Percentiles rank a stretch among this genome's conserved stretches.
Conservation (phyloP, 257 asterid genomes). For the Cynanchum wilfordii region DNA sequence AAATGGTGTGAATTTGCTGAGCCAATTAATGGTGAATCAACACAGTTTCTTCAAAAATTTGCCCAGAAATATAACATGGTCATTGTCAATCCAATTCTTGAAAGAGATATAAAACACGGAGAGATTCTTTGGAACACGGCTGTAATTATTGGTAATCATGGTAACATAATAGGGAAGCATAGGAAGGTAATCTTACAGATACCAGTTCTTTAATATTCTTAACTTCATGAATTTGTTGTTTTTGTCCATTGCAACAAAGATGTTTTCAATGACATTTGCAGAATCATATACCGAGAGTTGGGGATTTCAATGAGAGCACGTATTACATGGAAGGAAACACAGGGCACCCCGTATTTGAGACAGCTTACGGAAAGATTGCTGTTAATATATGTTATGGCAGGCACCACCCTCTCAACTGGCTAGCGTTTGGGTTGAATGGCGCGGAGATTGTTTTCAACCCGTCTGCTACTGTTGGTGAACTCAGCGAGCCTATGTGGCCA, state of each 20-base stretch:
- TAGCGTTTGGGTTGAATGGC: conserved; percentile 88
- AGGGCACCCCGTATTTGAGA: conserved; percentile 95
- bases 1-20: conserved; percentile 96
- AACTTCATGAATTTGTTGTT: background rate
- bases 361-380: conserved; percentile 84
- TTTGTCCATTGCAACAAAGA: conserved; percentile 1
- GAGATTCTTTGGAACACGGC: conserved; percentile 91
- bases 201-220: conserved; percentile 1
- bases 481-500: conserved; percentile 99
- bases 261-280: conserved; percentile 29
- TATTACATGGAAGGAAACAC: conserved; percentile 98
- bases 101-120: conserved; percentile 91
- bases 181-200: conserved; percentile 58
- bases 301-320: conserved; percentile 94
- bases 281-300: conserved; percentile 98
- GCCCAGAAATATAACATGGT: conserved; percentile 86
- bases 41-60: conserved; percentile 72
- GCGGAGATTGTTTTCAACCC: conserved; percentile 97
- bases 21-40: conserved; percentile 91
- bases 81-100: conserved; percentile 82
- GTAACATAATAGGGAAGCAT: conserved; percentile 90
- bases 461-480: conserved; percentile 96
- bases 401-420: conserved; percentile 97
- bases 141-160: conserved; percentile 83
- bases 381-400: conserved; percentile 95